Evolutionary conservation across 75 land plant species (phyloP).

Genomic region (Adiantum capillusveneris): DNA sequence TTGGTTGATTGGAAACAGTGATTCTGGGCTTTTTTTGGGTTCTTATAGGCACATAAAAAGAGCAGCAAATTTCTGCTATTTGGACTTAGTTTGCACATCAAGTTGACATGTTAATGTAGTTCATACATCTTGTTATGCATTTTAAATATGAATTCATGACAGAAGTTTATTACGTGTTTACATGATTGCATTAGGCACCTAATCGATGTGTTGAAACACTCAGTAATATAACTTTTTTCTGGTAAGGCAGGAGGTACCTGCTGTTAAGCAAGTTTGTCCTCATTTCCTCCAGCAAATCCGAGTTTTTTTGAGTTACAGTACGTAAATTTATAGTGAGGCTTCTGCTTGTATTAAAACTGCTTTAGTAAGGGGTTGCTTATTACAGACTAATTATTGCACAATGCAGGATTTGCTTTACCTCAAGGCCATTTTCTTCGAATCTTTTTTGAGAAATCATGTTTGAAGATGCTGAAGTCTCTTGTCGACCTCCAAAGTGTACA

Average conservation of each 20-base stretch:
- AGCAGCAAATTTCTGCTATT: too few relatives aligned
- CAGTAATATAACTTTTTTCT: too few relatives aligned
- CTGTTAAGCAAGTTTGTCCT: conserved; percentile 88
- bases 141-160: too few relatives aligned
- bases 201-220: too few relatives aligned
- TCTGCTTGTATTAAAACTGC: background rate
- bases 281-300: conserved; percentile 65
- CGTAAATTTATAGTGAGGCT: conserved; percentile 16
- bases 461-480: conserved; percentile 81
- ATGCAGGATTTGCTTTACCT: conserved; percentile 71
- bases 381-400: background rate
- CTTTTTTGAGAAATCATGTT: conserved; percentile 66
- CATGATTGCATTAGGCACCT: too few relatives aligned
- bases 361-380: background rate
- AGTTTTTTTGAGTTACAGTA: conserved; percentile 80
- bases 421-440: conserved; percentile 35
- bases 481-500: conserved; percentile 59
- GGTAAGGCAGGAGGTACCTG: conserved; percentile 58
- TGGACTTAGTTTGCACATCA: too few relatives aligned
- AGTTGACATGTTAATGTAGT: too few relatives aligned
- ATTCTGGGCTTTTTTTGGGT: too few relatives aligned
- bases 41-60: too few relatives aligned
- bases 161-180: too few relatives aligned
- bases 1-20: too few relatives aligned
- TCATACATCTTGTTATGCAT: too few relatives aligned